These are phyloP conservation scores for Yarrowia sp. DNA, from an alignment of 805 yeast species.

Conservation along the genomic window DNA sequence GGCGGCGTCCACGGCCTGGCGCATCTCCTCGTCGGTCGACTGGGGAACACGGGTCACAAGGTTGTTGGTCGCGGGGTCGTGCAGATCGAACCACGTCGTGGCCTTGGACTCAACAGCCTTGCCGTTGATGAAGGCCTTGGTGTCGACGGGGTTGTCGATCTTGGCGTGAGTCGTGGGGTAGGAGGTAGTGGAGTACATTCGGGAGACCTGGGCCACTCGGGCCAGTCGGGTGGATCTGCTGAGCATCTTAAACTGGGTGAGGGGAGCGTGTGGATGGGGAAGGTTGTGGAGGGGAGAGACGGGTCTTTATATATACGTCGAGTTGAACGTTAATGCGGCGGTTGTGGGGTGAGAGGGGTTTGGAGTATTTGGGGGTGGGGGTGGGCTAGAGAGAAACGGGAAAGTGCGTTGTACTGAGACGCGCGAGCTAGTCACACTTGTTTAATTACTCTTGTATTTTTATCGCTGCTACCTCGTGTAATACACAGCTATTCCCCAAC, in stretches of 20 bases:
- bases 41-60: constrained; percentile 71
- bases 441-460: too few relatives aligned
- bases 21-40: constrained; percentile 62
- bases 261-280: neutral
- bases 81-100: constrained; percentile 61
- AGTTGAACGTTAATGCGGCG: too few relatives aligned
- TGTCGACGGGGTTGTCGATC: constrained; percentile 38
- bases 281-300: neutral
- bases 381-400: too few relatives aligned
- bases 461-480: too few relatives aligned
- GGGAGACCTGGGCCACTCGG: constrained; percentile 13
- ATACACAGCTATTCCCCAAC: too few relatives aligned
- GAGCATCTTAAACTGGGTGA: neutral
- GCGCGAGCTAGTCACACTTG: too few relatives aligned
- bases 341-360: too few relatives aligned
- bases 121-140: constrained; percentile 46
- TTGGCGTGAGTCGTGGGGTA: constrained; percentile 36
- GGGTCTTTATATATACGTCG: neutral
- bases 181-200: constrained; percentile 17
- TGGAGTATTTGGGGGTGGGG: too few relatives aligned
- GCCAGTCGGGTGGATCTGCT: constrained; percentile 21
- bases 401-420: too few relatives aligned
- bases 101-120: constrained; percentile 51
- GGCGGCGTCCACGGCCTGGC: constrained; percentile 64
- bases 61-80: constrained; percentile 71